phyloP scores from a whole-genome alignment of 495 filamentous ascomycete genomes.

The Chaetomium cochliodes region DNA sequence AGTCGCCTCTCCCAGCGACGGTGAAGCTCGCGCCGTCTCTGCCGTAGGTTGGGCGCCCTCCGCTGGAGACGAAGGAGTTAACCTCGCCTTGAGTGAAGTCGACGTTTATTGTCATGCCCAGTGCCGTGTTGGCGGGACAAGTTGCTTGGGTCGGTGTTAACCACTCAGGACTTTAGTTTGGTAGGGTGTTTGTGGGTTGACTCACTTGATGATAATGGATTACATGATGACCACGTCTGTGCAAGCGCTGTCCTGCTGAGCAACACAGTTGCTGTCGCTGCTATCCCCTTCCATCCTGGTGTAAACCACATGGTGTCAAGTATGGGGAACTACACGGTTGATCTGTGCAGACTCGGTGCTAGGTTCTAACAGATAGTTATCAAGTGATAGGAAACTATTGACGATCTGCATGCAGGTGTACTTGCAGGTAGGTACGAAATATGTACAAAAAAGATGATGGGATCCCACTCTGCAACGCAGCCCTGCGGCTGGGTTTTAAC shows the following conservation, averaged over 20 bases:
- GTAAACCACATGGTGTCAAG: slow-evolving; percentile 20
- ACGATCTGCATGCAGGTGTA: slow-evolving; percentile 5
- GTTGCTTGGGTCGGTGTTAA: slow-evolving; percentile 29
- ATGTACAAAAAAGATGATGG: slow-evolving; percentile 5
- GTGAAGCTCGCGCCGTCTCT: slow-evolving; percentile 79
- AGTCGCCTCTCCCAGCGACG: slow-evolving; percentile 77
- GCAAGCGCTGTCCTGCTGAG: slow-evolving; percentile 24
- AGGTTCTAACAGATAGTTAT: background rate
- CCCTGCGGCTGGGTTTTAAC: slow-evolving; percentile 6
- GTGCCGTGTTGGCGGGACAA: slow-evolving; percentile 77
- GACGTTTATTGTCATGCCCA: slow-evolving; percentile 73
- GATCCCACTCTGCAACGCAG: background rate
- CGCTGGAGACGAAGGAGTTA: slow-evolving; percentile 65
- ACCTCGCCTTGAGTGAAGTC: slow-evolving; percentile 76
- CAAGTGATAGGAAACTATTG: slow-evolving; percentile 1
- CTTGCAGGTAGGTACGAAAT: background rate
- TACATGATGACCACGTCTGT: slow-evolving; percentile 40
- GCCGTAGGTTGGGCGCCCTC: slow-evolving; percentile 65
- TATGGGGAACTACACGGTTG: background rate
- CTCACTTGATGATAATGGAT: slow-evolving; percentile 34
- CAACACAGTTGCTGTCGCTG: slow-evolving; percentile 16
- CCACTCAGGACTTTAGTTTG: background rate
- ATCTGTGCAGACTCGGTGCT: background rate
- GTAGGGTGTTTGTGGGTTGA: background rate
- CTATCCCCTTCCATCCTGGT: slow-evolving; percentile 26